These are phyloP conservation scores for Saccharum officinarum DNA, from an alignment of 176 grass and related monocot species.

Conservation along the genomic window DNA sequence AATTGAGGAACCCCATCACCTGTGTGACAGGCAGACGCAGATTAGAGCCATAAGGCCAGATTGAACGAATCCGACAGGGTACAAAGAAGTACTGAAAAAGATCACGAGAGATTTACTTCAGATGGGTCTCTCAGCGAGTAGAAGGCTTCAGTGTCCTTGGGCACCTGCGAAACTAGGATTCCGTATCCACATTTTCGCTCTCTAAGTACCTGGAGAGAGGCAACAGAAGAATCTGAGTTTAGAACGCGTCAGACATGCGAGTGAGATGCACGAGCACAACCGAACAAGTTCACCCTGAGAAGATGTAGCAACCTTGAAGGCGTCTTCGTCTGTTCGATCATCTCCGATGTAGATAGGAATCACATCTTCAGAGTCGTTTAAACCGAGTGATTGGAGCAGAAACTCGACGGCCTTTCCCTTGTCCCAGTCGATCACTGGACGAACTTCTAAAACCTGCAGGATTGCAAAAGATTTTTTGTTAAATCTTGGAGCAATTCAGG, in stretches of 20 bases:
- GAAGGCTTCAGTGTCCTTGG: slow-evolving; percentile 77
- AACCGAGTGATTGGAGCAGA: slow-evolving; percentile 70
- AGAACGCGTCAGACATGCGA: background rate
- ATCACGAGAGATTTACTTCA: slow-evolving; percentile 49
- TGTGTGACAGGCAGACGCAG: background rate
- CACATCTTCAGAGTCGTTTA: slow-evolving; percentile 54
- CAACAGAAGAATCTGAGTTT: background rate
- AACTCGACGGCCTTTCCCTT: slow-evolving; percentile 96
- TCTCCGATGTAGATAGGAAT: slow-evolving; percentile 96
- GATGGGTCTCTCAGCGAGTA: slow-evolving; percentile 90
- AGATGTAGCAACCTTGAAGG: slow-evolving; percentile 70
- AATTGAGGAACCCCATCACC: slow-evolving; percentile 82
- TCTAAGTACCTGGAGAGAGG: slow-evolving; percentile 50
- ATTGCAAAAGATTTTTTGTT: background rate
- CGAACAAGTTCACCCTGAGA: background rate
- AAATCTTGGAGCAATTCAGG: background rate
- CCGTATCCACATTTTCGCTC: slow-evolving; percentile 64
- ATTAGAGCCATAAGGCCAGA: background rate
- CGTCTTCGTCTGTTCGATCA: slow-evolving; percentile 91
- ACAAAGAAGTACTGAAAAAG: background rate
- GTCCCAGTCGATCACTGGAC: slow-evolving; percentile 92
- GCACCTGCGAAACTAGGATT: slow-evolving; percentile 75
- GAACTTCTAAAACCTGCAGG: slow-evolving; percentile 92
- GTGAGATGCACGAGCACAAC: background rate
- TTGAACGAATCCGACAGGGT: background rate